Percentiles rank a stretch among this genome's conserved stretches.
Evolutionary conservation across 2,329 filamentous ascomycete species (phyloP).

Genomic region (Neonectria punicea): DNA sequence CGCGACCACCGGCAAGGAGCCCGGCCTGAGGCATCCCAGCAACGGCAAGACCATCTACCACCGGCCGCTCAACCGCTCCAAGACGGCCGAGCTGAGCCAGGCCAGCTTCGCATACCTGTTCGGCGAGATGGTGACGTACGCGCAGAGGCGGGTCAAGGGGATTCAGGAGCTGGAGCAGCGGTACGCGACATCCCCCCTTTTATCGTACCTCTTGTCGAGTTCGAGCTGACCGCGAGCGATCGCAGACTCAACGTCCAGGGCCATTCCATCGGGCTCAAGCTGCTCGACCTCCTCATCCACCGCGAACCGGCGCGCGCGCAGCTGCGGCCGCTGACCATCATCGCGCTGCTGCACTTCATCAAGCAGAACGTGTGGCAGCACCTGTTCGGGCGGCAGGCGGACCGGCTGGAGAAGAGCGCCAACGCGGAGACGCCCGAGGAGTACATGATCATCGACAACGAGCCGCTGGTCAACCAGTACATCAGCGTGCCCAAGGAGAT

Average conservation of each 20-base stretch:
- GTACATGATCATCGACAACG: conserved; percentile 99
- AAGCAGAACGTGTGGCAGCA: conserved; percentile 92
- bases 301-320: conserved; percentile 77
- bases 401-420: conserved; percentile 89
- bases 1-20: conserved; percentile 59
- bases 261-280: conserved; percentile 91
- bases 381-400: conserved; percentile 89
- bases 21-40: conserved; percentile 85
- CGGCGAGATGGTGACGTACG: conserved; percentile 95
- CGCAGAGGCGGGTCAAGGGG: conserved; percentile 87
- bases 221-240: not conserved
- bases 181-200: conserved; percentile 57
- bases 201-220: not conserved
- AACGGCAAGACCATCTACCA: conserved; percentile 99
- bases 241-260: conserved; percentile 86
- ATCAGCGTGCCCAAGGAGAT: conserved; percentile 95
- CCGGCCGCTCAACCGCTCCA: conserved; percentile 89
- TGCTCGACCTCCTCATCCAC: conserved; percentile 94
- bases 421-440: conserved; percentile 87
- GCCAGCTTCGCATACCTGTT: conserved; percentile 97
- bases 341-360: conserved; percentile 93
- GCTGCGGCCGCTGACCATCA: conserved; percentile 85
- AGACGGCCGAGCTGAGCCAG: conserved; percentile 89
- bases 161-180: conserved; percentile 94
- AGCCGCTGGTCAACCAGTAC: conserved; percentile 94